Evolutionary conservation across 805 yeast species (phyloP), one percentile per base, ranked within the genome.

Genomic region (Metschnikowia santaceciliae): DNA sequence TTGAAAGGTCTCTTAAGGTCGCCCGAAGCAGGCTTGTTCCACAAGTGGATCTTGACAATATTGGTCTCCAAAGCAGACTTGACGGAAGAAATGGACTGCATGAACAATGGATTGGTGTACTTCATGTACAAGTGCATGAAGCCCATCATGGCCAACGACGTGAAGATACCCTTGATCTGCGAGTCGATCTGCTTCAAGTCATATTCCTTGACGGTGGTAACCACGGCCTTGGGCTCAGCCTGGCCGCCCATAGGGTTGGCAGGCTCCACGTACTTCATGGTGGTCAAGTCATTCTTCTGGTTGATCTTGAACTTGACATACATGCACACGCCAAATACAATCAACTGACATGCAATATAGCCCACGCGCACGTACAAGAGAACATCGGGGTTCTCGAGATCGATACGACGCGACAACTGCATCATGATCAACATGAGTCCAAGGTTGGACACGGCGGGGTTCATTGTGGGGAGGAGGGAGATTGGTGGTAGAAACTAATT

Each of bases 121-220:
- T 90, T 87, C 95, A 94, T 83, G 83, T 92, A 92, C 55, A 94
- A 66, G 73, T 94, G 99, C 98, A 92, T 91, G 84, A 92, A 88
- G 23, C 86, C 96, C 91, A 94, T 91, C 96, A 94, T 90, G 63
- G 96, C 97, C 61, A 91, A 67, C 57, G 95, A 87, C 56, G 95
- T 88, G 78, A 86, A 84, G 59, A 90, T 81, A 57, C 95, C 82
- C 73, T 88, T 90, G 71, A 91, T 79, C 53, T 90, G 84, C 47
- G 81, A 54, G 70, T 88, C 83, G 55, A 92, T 80, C 76, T 92
- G 97, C 66, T 83, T 79, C 69, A 91, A 80, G 72, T 94, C 99
- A 77, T 94, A 94, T 62, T 94, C 97, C 77, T 83, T 89, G 58
- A 90, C 90, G 48, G 98, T 92, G 59, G 97, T 90, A 58, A 92